Conservation (phyloP, 352 stramenopile species). For the Phytophthora foliorum region DNA sequence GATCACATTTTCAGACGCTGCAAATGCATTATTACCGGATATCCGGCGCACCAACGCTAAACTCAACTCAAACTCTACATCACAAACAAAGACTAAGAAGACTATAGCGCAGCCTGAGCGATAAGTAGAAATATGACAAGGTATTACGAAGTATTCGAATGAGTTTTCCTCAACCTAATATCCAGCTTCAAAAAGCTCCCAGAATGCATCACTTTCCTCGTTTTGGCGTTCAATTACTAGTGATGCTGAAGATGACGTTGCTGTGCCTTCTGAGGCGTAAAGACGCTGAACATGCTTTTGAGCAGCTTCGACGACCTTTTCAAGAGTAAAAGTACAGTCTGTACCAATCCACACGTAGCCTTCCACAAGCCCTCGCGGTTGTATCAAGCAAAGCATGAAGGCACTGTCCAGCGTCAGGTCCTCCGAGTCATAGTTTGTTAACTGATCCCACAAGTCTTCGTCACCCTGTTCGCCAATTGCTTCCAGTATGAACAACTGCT, state of each 20-base stretch:
- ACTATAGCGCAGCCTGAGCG: background rate
- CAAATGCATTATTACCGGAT: constrained; percentile 44
- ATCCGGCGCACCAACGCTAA: constrained; percentile 32
- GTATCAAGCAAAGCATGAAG: constrained; percentile 46
- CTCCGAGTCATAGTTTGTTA: constrained; percentile 74
- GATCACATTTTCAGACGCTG: constrained; percentile 82
- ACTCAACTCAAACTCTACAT: constrained; percentile 18
- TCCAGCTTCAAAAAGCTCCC: constrained; percentile 63
- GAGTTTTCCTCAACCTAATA: constrained; percentile 46
- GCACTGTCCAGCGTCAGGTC: constrained; percentile 47
- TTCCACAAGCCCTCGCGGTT: background rate
- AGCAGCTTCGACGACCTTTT: constrained; percentile 29
- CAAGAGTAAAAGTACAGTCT: constrained; percentile 9
- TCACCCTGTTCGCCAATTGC: constrained; percentile 3
- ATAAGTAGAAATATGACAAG: constrained; percentile 19
- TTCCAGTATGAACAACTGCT: constrained; percentile 57
- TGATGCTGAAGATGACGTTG: background rate
- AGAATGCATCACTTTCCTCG: constrained; percentile 68
- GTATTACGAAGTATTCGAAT: background rate
- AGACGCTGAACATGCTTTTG: constrained; percentile 22
- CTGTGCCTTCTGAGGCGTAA: background rate
- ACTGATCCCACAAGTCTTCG: constrained; percentile 48
- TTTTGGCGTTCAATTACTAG: constrained; percentile 40
- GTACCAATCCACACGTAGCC: constrained; percentile 60
- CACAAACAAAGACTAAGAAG: constrained; percentile 28